Percentiles rank a stretch among this genome's conserved stretches.
phyloP scores from a whole-genome alignment of 441 rosid genomes.

The Adansonia grandidieri region DNA sequence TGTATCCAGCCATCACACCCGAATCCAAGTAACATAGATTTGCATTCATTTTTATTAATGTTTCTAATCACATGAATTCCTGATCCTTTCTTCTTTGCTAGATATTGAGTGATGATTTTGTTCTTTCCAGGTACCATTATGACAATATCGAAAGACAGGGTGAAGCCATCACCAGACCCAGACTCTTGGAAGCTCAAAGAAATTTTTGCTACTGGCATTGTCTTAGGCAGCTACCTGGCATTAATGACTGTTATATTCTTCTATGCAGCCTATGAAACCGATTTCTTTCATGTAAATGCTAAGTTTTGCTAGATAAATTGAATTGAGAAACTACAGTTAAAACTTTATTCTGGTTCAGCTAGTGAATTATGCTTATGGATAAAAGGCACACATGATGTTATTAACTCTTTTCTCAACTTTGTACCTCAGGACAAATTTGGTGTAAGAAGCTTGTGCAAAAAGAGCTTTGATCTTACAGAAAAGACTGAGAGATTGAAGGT shows the following conservation, averaged over 20 bases:
- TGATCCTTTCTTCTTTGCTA: background rate
- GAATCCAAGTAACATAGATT: too few species aligned
- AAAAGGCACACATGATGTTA: background rate
- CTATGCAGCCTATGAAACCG: conserved; percentile 45
- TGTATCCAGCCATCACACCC: too few species aligned
- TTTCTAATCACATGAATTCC: background rate
- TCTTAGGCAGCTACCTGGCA: conserved; percentile 53
- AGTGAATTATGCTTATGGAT: background rate
- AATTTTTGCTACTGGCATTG: conserved; percentile 55
- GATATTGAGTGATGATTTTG: background rate
- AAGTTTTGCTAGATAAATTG: background rate
- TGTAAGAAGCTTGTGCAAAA: conserved; percentile 45
- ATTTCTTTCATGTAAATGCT: conserved; percentile 48
- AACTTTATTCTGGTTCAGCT: background rate
- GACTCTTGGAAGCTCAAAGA: conserved; percentile 63
- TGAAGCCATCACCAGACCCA: conserved; percentile 63
- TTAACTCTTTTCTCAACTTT: conserved; percentile 7
- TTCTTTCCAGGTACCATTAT: conserved; percentile 55
- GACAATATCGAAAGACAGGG: conserved; percentile 70
- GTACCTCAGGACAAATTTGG: conserved; percentile 55
- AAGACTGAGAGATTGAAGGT: conserved; percentile 15
- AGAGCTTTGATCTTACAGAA: conserved; percentile 27
- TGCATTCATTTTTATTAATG: background rate
- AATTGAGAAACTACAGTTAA: background rate
- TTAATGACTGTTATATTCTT: conserved; percentile 54